Evolutionary conservation across 2,329 filamentous ascomycete genomes (phyloP).

Genomic region (Geosmithia flava): DNA sequence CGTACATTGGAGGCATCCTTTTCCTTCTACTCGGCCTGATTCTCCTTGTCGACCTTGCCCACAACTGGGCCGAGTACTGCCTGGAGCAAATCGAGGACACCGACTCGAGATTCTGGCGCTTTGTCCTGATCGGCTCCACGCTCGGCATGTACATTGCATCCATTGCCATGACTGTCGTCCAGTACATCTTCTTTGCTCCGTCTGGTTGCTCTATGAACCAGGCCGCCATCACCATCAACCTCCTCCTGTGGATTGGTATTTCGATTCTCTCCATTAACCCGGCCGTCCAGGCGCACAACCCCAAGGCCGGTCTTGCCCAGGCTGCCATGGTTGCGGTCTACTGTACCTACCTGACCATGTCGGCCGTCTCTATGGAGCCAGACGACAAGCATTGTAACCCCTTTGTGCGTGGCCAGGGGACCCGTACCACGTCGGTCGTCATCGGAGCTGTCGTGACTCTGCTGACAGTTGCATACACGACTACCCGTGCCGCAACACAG

Average conservation of each 20-base stretch:
- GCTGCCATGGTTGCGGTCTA: conserved; percentile 95
- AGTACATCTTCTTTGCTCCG: conserved; percentile 91
- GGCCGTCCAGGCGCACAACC: conserved; percentile 78
- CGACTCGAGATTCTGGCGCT: conserved; percentile 76
- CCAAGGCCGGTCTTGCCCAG: conserved; percentile 90
- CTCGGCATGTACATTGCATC: conserved; percentile 87
- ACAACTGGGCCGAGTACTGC: conserved; percentile 96
- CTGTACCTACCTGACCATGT: conserved; percentile 98
- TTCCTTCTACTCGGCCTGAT: conserved; percentile 90
- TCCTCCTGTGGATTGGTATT: conserved; percentile 69
- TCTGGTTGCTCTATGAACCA: conserved; percentile 89
- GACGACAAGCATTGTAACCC: conserved; percentile 92
- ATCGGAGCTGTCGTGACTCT: conserved; percentile 93
- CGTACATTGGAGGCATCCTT: conserved; percentile 76
- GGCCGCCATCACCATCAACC: conserved; percentile 86
- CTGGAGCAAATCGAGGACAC: conserved; percentile 83
- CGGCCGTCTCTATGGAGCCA: conserved; percentile 95
- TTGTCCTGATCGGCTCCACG: conserved; percentile 81
- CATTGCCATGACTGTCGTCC: conserved; percentile 85
- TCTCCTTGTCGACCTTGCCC: conserved; percentile 85
- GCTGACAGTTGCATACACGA: conserved; percentile 94
- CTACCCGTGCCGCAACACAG: conserved; percentile 89
- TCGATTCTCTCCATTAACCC: conserved; percentile 84
- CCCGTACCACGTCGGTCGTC: conserved; percentile 79
- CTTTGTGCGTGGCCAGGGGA: conserved; percentile 71